Evolutionary conservation across 208 protist genomes (phyloP).

Genomic region (Crithidia fasciculata): DNA sequence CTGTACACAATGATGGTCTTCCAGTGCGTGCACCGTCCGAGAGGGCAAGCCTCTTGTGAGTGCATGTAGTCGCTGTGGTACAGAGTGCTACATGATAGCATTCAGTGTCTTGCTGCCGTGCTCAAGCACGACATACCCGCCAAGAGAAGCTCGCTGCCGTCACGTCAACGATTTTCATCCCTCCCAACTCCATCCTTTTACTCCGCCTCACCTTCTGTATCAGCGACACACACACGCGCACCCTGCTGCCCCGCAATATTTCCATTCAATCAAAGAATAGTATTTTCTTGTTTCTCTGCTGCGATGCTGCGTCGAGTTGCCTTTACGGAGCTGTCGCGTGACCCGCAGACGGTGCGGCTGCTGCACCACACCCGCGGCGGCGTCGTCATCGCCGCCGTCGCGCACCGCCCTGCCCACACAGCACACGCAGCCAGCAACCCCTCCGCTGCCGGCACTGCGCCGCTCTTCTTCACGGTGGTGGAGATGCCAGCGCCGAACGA

Average conservation of each 20-base stretch:
- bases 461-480: conserved; percentile 39
- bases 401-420: conserved; percentile 2
- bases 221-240: not conserved
- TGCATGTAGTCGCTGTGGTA: no score
- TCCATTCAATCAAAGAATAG: not conserved
- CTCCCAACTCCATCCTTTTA: no score
- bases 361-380: conserved; percentile 39
- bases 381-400: conserved; percentile 42
- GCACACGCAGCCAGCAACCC: not conserved
- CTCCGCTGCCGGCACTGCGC: not conserved
- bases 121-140: no score
- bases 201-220: not conserved
- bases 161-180: no score
- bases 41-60: no score
- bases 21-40: no score
- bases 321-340: conserved; percentile 29
- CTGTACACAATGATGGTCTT: no score
- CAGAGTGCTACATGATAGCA: no score
- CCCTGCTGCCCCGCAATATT: not conserved
- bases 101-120: no score
- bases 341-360: conserved; percentile 30
- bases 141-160: no score
- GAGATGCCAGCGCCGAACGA: conserved; percentile 45
- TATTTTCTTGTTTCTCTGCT: not conserved
- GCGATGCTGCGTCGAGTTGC: conserved; percentile 42